Evolutionary conservation across 148 eudicot genomes (phyloP), one percentile per base, ranked within the genome.

Genomic region (Chenopodium album): DNA sequence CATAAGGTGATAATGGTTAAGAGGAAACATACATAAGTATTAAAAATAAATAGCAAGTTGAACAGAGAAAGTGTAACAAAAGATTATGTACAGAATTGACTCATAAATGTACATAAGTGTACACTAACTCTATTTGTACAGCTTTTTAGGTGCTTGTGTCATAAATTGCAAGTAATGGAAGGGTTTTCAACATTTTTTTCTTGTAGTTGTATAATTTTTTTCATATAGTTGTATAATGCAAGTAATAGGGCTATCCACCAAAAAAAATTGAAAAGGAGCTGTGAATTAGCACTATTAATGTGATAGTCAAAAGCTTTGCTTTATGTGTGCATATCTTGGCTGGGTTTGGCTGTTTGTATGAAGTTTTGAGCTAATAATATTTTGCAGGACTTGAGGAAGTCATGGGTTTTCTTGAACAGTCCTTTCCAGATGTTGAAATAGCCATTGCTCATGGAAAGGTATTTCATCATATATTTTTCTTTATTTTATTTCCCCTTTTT

Each of bases 391-490:
- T 95, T 66, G 94, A 92, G 84, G 95, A 94, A 82, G 92, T 92
- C 75, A 90, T 86, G 94, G 89, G 77, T 79, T 88, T 91, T 84
- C 92, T 95, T 50, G 89, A 87, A 78, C 83, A 80, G 44, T 87
- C 99, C 44, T 90, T 91, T 83, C 94, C 98, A 77, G 85, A 89
- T 82, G 88, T 91, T 87, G 92, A 92, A 80, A 87, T 92, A 84
- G 99, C 98, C 81, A 84, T 94, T 82, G 99, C 99, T 80, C 99
- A 95, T 83, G 99, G 99, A 84, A 90, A 95, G 97, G 99, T 95
- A 80, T 46, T 81, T 48, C 56, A 31, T 71, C 71, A 41, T 6
- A 5, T 41, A 41, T 6, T 41, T 41, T 41, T 41, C 14, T 82
- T 66, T 59, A 47, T 14, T 31, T 31, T 28, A 14, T 56, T 54